Base-by-base conservation (phyloP, 2,329 filamentous ascomycete genomes). In the Xylariaceae sp. region DNA sequence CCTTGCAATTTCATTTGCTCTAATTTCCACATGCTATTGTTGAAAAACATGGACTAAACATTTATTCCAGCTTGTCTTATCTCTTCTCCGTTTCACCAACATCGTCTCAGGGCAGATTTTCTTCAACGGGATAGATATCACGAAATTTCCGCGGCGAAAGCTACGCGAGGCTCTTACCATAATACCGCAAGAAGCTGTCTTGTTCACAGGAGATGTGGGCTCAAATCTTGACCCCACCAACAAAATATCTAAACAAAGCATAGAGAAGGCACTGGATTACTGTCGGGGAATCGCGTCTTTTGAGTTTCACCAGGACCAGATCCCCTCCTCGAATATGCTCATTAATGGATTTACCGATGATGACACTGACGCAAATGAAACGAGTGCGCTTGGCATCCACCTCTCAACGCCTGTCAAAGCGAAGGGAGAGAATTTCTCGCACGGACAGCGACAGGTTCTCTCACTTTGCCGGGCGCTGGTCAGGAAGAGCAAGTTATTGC, bases 151-250 rank as follows among this genome's bases (percentile, higher is more conserved):
- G 2, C 73, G 80, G 5, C 71, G 71, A 43, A 72, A 71, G 22
- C 75, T 83, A 33, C 76, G 81, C 12, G 75, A 79, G 57, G 75
- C 74, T 45, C 73, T 83, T 16, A 81, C 79, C 2, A 78, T 83
- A 40, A 83, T 84, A 16, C 78, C 81, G 0, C 81, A 84, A 58
- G 81, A 84, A 57, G 76, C 81, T 0, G 78, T 81, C 16, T 68
- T 84, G 7, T 81, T 82, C 63, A 79, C 76, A 53, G 79, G 79
- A 18, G 63, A 64, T 11, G 73, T 81, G 11, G 67, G 70, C 43
- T 76, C 75, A 13, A 81, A 89, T 60, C 75, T 90, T 13, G 86
- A 90, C 64, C 82, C 87, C 0, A 83, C 84, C 38, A 75, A 78
- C 33, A 73, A 78, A 33, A 73, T 84, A 28, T 72, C 77, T 0